Evolutionary conservation across 371 early-diverging fungal species (phyloP).

Genomic region (Capillidium heterosporum): DNA sequence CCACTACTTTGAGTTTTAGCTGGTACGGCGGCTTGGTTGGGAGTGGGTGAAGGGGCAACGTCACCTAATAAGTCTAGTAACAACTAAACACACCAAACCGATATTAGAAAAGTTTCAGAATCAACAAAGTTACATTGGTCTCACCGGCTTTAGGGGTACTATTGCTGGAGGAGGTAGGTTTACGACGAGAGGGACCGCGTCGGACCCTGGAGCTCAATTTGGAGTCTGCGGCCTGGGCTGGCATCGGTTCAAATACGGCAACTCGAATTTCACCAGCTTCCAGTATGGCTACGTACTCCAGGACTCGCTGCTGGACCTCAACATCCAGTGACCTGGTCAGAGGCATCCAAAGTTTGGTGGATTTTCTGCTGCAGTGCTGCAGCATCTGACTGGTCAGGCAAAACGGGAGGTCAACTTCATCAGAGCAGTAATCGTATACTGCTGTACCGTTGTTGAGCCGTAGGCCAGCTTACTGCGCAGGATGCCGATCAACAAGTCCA

Average conservation of each 20-base stretch:
- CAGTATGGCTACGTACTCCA: constrained; percentile 70
- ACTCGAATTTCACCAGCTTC: constrained; percentile 52
- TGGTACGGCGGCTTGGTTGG: not conserved
- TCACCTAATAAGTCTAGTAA: constrained; percentile 6
- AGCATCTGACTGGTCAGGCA: constrained; percentile 19
- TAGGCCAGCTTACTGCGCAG: constrained; percentile 42
- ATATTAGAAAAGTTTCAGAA: not conserved
- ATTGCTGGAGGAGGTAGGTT: not conserved
- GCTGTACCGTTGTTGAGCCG: constrained; percentile 54
- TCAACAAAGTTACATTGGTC: not conserved
- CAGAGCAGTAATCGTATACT: constrained; percentile 68
- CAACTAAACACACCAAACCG: not conserved
- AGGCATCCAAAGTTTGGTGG: constrained; percentile 29
- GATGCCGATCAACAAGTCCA: constrained; percentile 49
- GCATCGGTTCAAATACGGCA: constrained; percentile 86
- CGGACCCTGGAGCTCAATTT: not conserved
- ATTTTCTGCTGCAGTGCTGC: constrained; percentile 18
- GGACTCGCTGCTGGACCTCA: constrained; percentile 86
- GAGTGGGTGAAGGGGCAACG: not conserved
- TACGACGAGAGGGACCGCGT: not conserved
- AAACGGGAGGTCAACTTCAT: constrained; percentile 78
- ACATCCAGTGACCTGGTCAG: constrained; percentile 59
- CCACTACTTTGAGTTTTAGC: not conserved
- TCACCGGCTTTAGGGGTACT: not conserved
- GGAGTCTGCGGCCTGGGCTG: constrained; percentile 31